Percentiles rank a stretch among this genome's conserved stretches.
Evolutionary conservation across 805 yeast genomes (phyloP).

Genomic region (Lachancea dasiensis): DNA sequence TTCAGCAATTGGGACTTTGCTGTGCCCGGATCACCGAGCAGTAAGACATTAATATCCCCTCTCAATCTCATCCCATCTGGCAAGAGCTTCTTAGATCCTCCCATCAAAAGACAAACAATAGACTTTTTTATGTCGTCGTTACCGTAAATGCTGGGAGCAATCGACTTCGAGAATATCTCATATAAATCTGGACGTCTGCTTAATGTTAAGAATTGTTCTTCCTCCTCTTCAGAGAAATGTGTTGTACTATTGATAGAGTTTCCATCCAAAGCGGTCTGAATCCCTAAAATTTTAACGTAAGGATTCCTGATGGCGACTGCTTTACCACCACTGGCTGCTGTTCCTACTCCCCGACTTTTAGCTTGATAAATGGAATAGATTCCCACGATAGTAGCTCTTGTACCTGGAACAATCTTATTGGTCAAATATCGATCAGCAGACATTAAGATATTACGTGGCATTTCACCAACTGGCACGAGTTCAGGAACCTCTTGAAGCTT

Average conservation of each 20-base stretch:
- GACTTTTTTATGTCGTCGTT: slow-evolving; percentile 89
- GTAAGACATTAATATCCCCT: slow-evolving; percentile 86
- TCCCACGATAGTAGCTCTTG: slow-evolving; percentile 86
- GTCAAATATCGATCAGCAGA: slow-evolving; percentile 87
- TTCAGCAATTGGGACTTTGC: slow-evolving; percentile 91
- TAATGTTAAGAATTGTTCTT: slow-evolving; percentile 77
- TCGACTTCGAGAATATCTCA: slow-evolving; percentile 76
- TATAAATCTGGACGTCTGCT: slow-evolving; percentile 81
- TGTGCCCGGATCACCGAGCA: slow-evolving; percentile 98
- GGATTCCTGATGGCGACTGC: slow-evolving; percentile 89
- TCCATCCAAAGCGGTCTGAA: slow-evolving; percentile 75
- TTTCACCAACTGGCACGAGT: slow-evolving; percentile 97
- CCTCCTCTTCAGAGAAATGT: slow-evolving; percentile 86
- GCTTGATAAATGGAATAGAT: slow-evolving; percentile 87
- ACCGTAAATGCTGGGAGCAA: slow-evolving; percentile 97
- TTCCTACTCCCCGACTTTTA: slow-evolving; percentile 47
- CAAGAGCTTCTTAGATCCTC: slow-evolving; percentile 85
- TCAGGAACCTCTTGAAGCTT: slow-evolving; percentile 97
- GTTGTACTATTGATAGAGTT: slow-evolving; percentile 47
- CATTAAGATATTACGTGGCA: slow-evolving; percentile 88
- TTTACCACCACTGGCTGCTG: slow-evolving; percentile 39
- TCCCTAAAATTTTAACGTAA: slow-evolving; percentile 78
- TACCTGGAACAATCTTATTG: slow-evolving; percentile 90
- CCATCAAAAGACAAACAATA: slow-evolving; percentile 84
- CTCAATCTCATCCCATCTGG: slow-evolving; percentile 96